These are phyloP conservation scores for Linderniella brevidens DNA, from an alignment of 257 asterid genomes.

Conservation along the genomic window DNA sequence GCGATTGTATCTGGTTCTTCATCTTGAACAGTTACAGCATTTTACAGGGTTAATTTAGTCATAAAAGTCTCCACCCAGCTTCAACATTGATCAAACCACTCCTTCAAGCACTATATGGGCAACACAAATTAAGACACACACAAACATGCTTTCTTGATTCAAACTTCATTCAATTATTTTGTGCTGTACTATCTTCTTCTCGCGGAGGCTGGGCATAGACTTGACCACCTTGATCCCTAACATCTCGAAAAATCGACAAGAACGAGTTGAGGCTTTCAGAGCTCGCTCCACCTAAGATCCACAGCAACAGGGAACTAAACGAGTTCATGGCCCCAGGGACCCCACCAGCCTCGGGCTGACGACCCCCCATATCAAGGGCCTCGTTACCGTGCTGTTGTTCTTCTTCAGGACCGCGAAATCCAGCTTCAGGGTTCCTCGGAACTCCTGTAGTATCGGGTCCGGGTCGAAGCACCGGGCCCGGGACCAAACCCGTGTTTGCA, in stretches of 20 bases:
- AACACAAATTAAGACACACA: too few relatives aligned
- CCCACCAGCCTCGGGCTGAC: conserved; percentile 51
- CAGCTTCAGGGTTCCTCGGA: conserved; percentile 24
- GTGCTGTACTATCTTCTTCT: conserved; percentile 35
- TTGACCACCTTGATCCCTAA: conserved; percentile 83
- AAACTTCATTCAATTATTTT: conserved; percentile 21
- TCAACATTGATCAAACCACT: too few relatives aligned
- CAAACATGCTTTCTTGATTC: too few relatives aligned
- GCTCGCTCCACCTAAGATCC: conserved; percentile 92
- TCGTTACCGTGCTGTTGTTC: conserved; percentile 19
- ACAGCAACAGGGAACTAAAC: conserved; percentile 62
- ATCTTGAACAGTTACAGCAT: too few relatives aligned
- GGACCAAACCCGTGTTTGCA: conserved; percentile 27
- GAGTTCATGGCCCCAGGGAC: conserved; percentile 72
- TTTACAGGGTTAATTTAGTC: too few relatives aligned
- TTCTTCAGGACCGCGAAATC: conserved; percentile 29
- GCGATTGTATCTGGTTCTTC: too few relatives aligned
- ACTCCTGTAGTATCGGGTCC: conserved; percentile 25
- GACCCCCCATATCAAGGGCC: conserved; percentile 44
- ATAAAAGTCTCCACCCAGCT: too few relatives aligned
- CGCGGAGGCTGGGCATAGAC: conserved; percentile 37
- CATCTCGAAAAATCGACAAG: conserved; percentile 70
- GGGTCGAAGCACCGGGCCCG: conserved; percentile 28
- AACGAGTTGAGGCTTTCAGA: conserved; percentile 92
- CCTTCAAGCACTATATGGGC: too few relatives aligned